A percentile compares a stretch with the other conserved stretches of the same genome.
phyloP scores from a whole-genome alignment of 345 rosid genomes.

The Boechera stricta region DNA sequence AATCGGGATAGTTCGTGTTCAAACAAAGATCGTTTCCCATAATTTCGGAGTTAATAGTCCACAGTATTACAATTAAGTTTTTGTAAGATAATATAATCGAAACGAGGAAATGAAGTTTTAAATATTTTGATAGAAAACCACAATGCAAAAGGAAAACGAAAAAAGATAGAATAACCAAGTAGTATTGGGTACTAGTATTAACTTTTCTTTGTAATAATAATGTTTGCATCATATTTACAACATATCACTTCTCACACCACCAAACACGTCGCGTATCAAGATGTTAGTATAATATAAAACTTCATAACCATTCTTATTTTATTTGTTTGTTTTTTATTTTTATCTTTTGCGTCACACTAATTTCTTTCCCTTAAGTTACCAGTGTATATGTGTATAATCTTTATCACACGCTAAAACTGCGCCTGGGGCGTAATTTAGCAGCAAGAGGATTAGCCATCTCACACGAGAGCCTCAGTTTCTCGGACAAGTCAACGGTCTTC shows the following conservation, averaged over 20 bases:
- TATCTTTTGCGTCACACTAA: slow-evolving; percentile 4
- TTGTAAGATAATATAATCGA: neutral
- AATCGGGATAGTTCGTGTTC: slow-evolving; percentile 27
- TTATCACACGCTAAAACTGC: slow-evolving; percentile 21
- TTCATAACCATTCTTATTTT: slow-evolving; percentile 18
- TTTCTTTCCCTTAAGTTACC: neutral
- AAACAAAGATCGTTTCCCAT: slow-evolving; percentile 27
- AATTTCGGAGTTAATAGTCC: neutral
- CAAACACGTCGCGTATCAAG: slow-evolving; percentile 33
- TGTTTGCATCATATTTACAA: slow-evolving; percentile 32
- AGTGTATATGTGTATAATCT: neutral
- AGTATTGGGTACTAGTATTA: neutral
- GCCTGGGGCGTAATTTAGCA: slow-evolving; percentile 54
- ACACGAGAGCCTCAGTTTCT: slow-evolving; percentile 73
- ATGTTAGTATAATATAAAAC: slow-evolving; percentile 21
- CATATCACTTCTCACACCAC: slow-evolving; percentile 39
- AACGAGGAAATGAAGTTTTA: neutral
- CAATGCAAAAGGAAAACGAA: neutral
- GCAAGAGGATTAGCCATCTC: slow-evolving; percentile 81
- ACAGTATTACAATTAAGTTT: neutral
- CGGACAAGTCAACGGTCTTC: slow-evolving; percentile 66
- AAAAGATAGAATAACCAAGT: neutral
- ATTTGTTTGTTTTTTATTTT: slow-evolving; percentile 1
- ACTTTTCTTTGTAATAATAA: slow-evolving; percentile 2
- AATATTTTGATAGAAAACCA: neutral